Conservation (phyloP, 2,329 filamentous ascomycete species). For the Fusarium vanettenii region DNA sequence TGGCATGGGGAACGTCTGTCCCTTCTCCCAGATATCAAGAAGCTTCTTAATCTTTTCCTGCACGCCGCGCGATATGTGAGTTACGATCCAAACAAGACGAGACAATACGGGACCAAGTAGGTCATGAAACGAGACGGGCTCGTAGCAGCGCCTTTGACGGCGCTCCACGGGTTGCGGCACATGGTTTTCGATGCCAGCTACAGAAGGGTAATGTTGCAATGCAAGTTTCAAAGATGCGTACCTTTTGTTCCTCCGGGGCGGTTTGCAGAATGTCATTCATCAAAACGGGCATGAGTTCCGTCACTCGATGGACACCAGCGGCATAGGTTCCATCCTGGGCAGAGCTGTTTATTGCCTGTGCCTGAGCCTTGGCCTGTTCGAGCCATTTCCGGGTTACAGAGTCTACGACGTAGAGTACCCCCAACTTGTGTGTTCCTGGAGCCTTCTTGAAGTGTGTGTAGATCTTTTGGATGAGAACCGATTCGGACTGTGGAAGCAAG, state of each 20-base stretch:
- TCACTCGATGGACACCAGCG: conserved; percentile 95
- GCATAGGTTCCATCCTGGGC: conserved; percentile 93
- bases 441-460: conserved; percentile 98
- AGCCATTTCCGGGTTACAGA: conserved; percentile 99
- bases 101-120: conserved; percentile 26
- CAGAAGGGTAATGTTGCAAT: conserved; percentile 33
- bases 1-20: conserved; percentile 84
- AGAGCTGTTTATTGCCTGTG: conserved; percentile 82
- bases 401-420: conserved; percentile 99
- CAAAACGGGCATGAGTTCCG: conserved; percentile 90
- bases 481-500: conserved; percentile 77
- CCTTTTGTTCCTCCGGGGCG: conserved; percentile 95
- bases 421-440: conserved; percentile 94
- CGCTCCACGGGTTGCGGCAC: conserved; percentile 25
- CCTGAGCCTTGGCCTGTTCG: conserved; percentile 89
- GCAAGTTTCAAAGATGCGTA: conserved; percentile 67
- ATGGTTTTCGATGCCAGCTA: conserved; percentile 35
- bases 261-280: conserved; percentile 95
- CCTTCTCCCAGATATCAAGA: conserved; percentile 97
- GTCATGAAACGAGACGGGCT: conserved; percentile 29
- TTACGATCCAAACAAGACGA: conserved; percentile 43
- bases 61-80: conserved; percentile 59
- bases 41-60: conserved; percentile 96
- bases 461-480: conserved; percentile 93
- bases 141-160: conserved; percentile 17